Base-by-base conservation (phyloP, 2,329 filamentous ascomycete genomes). In the Arthrobotrys iridis region DNA sequence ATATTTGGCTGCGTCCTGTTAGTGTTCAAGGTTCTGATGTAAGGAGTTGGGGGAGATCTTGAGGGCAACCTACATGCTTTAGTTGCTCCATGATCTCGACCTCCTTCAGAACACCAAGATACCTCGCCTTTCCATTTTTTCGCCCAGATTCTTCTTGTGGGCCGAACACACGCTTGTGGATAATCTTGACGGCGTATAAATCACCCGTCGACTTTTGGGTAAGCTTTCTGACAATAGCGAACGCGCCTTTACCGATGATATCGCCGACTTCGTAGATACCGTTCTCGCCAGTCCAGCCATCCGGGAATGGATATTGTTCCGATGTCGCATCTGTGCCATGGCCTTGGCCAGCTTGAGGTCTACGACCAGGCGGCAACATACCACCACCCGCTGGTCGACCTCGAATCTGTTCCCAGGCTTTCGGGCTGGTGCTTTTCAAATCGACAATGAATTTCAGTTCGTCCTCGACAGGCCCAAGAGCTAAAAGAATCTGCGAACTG, bases 61-160 rank as follows among this genome's bases (percentile, higher is more conserved):
- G 40, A 50, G 20, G n/a, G 2, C 45, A 41, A 82, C 90, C 86
- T 84, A 93, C 91, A 84, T 99, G 95, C 63, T 89, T 85, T 59
- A 98, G 87, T 63, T 86, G 87, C 79, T 90, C 89, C 93, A 99
- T 98, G 79, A 99, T 98, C 78, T 89, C 91, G 90, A 99, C 94
- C 83, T 99, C 95, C 79, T 96, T 97, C 80, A 97, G 92, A 11
- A 98, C 91, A 41, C 68, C 78, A 22, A 76, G 66, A 28, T 55
- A 71, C 18, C 72, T 59, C 6, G 72, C 72, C 45, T 71, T 76
- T 20, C 55, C 55, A 30, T 73, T 77, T 70, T 77, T 73, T 20
- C 59, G 55, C 28, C 70, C 73, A 13, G 58, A 52, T 18, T 78
- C 64, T 30, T 72, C 74, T 43, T 58, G 50, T 13, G 65, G 59